Base-by-base conservation (phyloP, 2,329 filamentous ascomycete genomes). In the Penicillium sp. region DNA sequence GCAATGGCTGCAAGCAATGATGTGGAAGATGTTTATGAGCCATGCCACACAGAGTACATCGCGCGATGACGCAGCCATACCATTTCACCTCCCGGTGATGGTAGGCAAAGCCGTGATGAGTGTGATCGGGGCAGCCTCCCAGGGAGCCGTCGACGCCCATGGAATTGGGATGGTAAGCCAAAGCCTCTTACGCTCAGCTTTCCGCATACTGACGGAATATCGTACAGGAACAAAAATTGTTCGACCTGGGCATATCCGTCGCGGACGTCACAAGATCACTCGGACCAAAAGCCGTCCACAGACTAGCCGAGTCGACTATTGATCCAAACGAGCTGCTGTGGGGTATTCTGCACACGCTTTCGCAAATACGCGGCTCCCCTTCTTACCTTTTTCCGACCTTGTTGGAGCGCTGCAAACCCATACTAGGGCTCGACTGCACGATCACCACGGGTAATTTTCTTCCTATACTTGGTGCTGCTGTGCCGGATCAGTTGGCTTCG, bases 101-200 rank as follows among this genome's bases (percentile, higher is more conserved):
- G 78, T 87, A 52, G 77, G 83, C 0, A 77, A 81, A 43, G 83
- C 88, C 46, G 64, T 88, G 12, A 75, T 81, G 56, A 79, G 79
- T 8, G 82, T 91, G 69, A 84, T 87, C 4, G 81, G 83, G 2
- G 82, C 86, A 46, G 89, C 93, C 60, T 87, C 87, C 0, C 83
- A 84, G 43, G 80, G 85, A 50, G 83, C 84, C 29, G 84, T 89
- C 69, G 88, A 92, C 56, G 75, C 91, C 2, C 78, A 92, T 56
- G 86, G 86, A 25, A 82, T 88, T 33, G 86, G 86, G 45, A 73
- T 95, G 69, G 86, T 88, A 72, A 67, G 82, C 75, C 16, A 18
- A 13, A n/a, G 11, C 27, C 14, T 19, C 16, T 29, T 31, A n/a
- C 29, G 10, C 7, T 18, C 33, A 30, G 3, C 11, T 9, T 9